Base-by-base conservation (phyloP, 352 stramenopile genomes). In the Saprolegnia parasitica region DNA sequence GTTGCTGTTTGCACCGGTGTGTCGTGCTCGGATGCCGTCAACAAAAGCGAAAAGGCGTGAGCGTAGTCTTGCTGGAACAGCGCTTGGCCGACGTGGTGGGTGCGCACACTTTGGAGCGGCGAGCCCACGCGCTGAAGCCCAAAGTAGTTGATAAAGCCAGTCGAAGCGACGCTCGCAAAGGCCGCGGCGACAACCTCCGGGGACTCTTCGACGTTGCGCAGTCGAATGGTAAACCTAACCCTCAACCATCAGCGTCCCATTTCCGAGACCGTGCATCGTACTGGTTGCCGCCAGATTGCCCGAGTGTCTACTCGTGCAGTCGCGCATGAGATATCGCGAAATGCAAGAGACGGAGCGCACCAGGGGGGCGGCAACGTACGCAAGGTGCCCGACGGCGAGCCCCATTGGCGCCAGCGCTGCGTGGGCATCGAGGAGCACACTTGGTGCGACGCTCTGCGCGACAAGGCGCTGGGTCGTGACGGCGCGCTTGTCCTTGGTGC, bases 141-240 rank as follows among this genome's bases (percentile, higher is more conserved):
- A 74, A 92, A 94, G 75, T 89, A 94, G 64, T 94, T 91, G n/a
- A 80, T 65, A 49, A 91, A 92, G 1, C 84, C 84, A 5, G 68
- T 67, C 20, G 37, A n/a, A 37, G 74, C 57, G 10, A 89, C 67
- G 3, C 67, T 71, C 9, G 74, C 65, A 4, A 91, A 58, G 24
- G 74, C 72, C 2, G 40, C 32, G 10, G 72, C 67, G 32, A 81
- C 56, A 11, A 52, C 68, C 11, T 23, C 74, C 23, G 20, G 20
- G 5, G 46, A 1, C 11, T 8, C 63, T 1, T 73, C 68, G 67
- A 91, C 71, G 15, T 74, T 67, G 0, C 80, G 78, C 24, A 90
- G 54, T 1, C 73, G 50, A 55, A 90, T 89, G 2, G 74, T 79
- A 66, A 93, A 93, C 42, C 76, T 78, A 68, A 20, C 54, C 11